phyloP scores from a whole-genome alignment of 2,329 filamentous ascomycete genomes.

The Paraphoma sp. region DNA sequence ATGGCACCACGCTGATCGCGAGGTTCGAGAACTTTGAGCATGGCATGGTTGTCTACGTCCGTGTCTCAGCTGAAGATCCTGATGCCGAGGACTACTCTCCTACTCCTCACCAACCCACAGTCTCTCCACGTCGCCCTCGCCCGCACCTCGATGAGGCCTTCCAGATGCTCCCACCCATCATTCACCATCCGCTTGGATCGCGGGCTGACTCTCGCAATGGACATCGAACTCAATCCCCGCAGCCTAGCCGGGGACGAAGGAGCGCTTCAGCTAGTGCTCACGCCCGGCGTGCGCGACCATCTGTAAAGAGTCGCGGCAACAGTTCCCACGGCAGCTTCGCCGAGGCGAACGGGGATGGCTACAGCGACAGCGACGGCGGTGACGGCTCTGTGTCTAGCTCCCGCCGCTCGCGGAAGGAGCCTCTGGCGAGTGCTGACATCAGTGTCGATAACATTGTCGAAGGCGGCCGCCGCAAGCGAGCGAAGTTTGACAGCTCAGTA shows the following conservation, averaged over 20 bases:
- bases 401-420: constrained; percentile 79
- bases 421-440: constrained; percentile 93
- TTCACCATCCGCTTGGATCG: constrained; percentile 68
- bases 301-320: constrained; percentile 70
- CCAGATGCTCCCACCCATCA: constrained; percentile 67
- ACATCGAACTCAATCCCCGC: constrained; percentile 80
- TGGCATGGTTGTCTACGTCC: constrained; percentile 92
- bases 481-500: constrained; percentile 97
- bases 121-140: constrained; percentile 59
- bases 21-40: constrained; percentile 94
- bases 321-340: constrained; percentile 64
- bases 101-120: constrained; percentile 54
- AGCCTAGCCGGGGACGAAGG: constrained; percentile 71
- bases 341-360: constrained; percentile 69
- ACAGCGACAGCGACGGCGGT: constrained; percentile 87
- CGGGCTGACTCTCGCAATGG: constrained; percentile 72
- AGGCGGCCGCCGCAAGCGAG: constrained; percentile 91
- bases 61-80: constrained; percentile 71
- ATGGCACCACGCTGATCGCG: constrained; percentile 90
- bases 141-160: constrained; percentile 69
- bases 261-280: constrained; percentile 78
- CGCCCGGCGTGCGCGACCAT: constrained; percentile 66
- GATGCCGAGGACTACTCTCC: constrained; percentile 55
- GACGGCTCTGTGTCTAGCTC: constrained; percentile 74
- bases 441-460: constrained; percentile 98